Evolutionary conservation across 805 yeast genomes (phyloP).

Genomic region (Yarrowia deformans): DNA sequence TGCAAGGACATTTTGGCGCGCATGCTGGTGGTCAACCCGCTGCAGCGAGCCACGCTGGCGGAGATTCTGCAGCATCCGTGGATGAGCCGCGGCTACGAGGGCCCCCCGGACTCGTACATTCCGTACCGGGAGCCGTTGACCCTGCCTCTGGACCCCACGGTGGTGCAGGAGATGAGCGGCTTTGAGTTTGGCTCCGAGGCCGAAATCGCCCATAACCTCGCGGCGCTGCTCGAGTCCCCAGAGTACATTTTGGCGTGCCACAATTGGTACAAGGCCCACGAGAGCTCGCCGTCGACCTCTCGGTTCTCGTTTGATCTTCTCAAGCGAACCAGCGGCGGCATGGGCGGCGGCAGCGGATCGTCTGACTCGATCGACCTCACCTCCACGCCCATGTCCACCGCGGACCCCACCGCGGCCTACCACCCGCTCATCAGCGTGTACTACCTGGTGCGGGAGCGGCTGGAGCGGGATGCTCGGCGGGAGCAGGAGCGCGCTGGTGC

Average conservation of each 20-base stretch:
- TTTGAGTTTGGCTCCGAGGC: conserved; percentile 80
- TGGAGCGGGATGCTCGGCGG: conserved; percentile 60
- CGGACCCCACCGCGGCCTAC: conserved; percentile 83
- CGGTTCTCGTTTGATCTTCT: conserved; percentile 40
- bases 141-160: conserved; percentile 69
- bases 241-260: conserved; percentile 69
- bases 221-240: conserved; percentile 64
- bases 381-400: conserved; percentile 14
- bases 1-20: conserved; percentile 80
- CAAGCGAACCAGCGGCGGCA: conserved; percentile 40
- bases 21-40: conserved; percentile 92
- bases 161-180: conserved; percentile 75
- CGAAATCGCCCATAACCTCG: conserved; percentile 63
- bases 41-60: conserved; percentile 74
- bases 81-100: conserved; percentile 90
- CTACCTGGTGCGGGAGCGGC: conserved; percentile 84
- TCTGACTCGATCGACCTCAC: conserved; percentile 19
- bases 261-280: conserved; percentile 61
- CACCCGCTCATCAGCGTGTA: conserved; percentile 91
- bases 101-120: conserved; percentile 68
- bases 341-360: neutral
- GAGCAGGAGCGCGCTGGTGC: conserved; percentile 17
- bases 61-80: conserved; percentile 91
- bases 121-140: conserved; percentile 80
- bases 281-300: conserved; percentile 1